phyloP scores from a whole-genome alignment of 768 basidiomycete species.

The Termitomyces sp. region DNA sequence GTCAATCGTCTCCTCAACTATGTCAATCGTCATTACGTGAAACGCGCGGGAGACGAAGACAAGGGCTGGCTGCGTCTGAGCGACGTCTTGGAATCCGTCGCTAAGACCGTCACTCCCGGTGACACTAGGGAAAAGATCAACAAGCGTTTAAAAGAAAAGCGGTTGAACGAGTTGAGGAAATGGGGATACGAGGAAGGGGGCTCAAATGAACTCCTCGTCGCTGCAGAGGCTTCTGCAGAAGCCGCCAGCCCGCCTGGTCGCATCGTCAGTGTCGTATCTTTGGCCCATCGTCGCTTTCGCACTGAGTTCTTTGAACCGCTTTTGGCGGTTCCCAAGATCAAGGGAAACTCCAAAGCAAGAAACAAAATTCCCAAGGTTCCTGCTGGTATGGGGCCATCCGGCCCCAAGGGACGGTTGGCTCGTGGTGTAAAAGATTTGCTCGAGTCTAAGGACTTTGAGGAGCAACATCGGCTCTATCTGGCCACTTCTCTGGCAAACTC shows the following conservation, averaged over 20 bases:
- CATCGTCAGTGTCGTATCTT: slow-evolving; percentile 54
- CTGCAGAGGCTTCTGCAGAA: slow-evolving; percentile 68
- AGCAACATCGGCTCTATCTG: slow-evolving; percentile 40
- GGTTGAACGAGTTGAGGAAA: slow-evolving; percentile 57
- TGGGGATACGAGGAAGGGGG: slow-evolving; percentile 64
- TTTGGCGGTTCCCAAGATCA: slow-evolving; percentile 60
- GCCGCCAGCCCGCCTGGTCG: slow-evolving; percentile 67
- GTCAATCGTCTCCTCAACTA: slow-evolving; percentile 74
- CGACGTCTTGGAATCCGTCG: slow-evolving; percentile 59
- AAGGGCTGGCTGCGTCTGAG: slow-evolving; percentile 68
- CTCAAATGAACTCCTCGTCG: slow-evolving; percentile 38
- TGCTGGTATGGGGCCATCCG: slow-evolving; percentile 31
- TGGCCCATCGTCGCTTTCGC: slow-evolving; percentile 69
- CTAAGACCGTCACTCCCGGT: slow-evolving; percentile 42
- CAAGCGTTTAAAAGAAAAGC: slow-evolving; percentile 51
- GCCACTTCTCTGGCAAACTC: slow-evolving; percentile 45
- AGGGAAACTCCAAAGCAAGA: slow-evolving; percentile 47
- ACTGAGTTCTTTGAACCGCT: slow-evolving; percentile 68
- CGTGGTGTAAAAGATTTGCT: slow-evolving; percentile 62
- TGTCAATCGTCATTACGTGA: slow-evolving; percentile 73
- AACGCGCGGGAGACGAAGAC: slow-evolving; percentile 74
- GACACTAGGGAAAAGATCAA: slow-evolving; percentile 60
- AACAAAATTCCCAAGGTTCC: slow-evolving; percentile 41
- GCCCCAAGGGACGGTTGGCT: slow-evolving; percentile 63
- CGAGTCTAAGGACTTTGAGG: slow-evolving; percentile 43